Percentiles rank a stretch among this genome's conserved stretches.
Evolutionary conservation across 1,284 basidiomycete genomes (phyloP).

Genomic region (Vanrija humicola): DNA sequence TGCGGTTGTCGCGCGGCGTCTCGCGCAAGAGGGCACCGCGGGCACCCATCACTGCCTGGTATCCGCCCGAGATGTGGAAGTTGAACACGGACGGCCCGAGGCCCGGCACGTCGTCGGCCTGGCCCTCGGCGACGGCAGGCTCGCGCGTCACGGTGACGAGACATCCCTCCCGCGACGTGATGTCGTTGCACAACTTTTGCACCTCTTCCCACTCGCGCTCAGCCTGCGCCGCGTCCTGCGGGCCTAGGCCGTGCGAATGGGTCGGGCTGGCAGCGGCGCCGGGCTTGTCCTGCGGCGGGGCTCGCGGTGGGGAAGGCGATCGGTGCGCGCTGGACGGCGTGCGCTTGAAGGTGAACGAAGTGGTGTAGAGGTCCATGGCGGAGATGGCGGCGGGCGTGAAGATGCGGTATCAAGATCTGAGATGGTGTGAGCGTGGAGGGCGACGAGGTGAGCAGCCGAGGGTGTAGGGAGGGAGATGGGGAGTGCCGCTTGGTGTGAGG

Average conservation of each 20-base stretch:
- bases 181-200: constrained; percentile 73
- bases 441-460: too few relatives aligned
- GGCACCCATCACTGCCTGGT: constrained; percentile 88
- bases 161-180: constrained; percentile 73
- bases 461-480: too few relatives aligned
- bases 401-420: not conserved
- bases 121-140: not conserved
- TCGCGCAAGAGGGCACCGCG: constrained; percentile 85
- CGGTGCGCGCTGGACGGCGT: constrained; percentile 8
- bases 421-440: too few relatives aligned
- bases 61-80: constrained; percentile 84
- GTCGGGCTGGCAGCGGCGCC: constrained; percentile 28
- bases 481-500: too few relatives aligned
- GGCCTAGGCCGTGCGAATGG: constrained; percentile 16
- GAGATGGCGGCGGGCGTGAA: not conserved
- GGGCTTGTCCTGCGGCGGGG: constrained; percentile 18
- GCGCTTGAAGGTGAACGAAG: constrained; percentile 55
- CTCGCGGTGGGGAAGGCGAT: constrained; percentile 8
- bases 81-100: constrained; percentile 57
- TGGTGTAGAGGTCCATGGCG: constrained; percentile 86
- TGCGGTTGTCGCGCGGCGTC: constrained; percentile 78
- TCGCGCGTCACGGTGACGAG: constrained; percentile 73
- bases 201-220: constrained; percentile 59
- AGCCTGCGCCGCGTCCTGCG: constrained; percentile 21
- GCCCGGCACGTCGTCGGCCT: too few relatives aligned